Evolutionary conservation across 306 rosid genomes (phyloP).

Genomic region (Trifolium pratense): DNA sequence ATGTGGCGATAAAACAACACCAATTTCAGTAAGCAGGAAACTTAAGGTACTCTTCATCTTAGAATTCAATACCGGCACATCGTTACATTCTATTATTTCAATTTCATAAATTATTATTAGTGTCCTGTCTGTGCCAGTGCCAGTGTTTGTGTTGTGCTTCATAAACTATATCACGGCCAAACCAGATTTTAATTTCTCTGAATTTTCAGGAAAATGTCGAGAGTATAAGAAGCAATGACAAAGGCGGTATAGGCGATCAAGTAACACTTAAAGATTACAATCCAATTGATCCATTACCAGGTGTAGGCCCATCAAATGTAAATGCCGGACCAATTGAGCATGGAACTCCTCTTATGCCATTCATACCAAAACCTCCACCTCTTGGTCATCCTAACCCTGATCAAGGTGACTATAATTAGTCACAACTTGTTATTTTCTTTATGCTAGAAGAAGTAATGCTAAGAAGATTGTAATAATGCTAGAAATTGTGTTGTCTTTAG

Average conservation of each 20-base stretch:
- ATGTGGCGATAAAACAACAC: slow-evolving; percentile 40
- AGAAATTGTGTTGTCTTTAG: slow-evolving; percentile 2
- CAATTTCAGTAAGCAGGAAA: slow-evolving; percentile 50
- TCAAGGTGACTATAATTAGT: slow-evolving; percentile 31
- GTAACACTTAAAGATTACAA: slow-evolving; percentile 65
- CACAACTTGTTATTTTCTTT: not conserved
- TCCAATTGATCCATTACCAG: slow-evolving; percentile 67
- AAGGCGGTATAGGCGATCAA: slow-evolving; percentile 11
- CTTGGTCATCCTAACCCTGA: slow-evolving; percentile 47
- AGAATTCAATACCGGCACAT: not conserved
- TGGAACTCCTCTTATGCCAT: slow-evolving; percentile 66
- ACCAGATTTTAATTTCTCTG: too few species aligned
- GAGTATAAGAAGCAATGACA: slow-evolving; percentile 10
- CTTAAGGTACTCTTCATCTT: slow-evolving; percentile 58
- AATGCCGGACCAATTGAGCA: slow-evolving; percentile 75
- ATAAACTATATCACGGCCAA: too few species aligned
- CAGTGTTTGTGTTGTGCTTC: too few species aligned
- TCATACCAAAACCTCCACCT: slow-evolving; percentile 67
- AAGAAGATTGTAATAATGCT: not conserved
- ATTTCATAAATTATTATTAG: too few species aligned
- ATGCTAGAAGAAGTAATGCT: not conserved
- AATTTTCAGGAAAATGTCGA: slow-evolving; percentile 56
- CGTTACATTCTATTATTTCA: too few species aligned
- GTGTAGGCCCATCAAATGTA: slow-evolving; percentile 43
- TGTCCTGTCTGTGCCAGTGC: too few species aligned